Evolutionary conservation across 345 rosid genomes (phyloP), one percentile per base, ranked within the genome.

Genomic region (Cardamine chenopodiifolia): DNA sequence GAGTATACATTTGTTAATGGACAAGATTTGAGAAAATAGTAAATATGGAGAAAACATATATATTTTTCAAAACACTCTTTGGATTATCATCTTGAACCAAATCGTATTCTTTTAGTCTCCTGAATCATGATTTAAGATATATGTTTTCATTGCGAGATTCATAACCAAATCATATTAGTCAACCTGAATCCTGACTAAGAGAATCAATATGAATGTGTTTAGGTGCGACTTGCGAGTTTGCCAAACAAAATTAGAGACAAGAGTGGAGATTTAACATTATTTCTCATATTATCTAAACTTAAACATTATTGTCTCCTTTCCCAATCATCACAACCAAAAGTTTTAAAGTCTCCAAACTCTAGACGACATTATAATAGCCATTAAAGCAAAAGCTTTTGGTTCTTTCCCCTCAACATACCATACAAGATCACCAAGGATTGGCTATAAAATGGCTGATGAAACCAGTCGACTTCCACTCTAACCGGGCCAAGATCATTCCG

Each of bases 291-390:
- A 58, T 70, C 39, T 18, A 45, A 6, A 10, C 8, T 32, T 29
- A 12, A 44, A 29, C 57, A 59, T 70, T 44, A 63, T 62, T 44
- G 25, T 42, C 35, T 73, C 17, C 26, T 47, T 29, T n/a, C 47
- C 19, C 22, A 29, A 54, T 45, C 40, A 17, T 66, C 39, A 65
- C 59, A 65, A 57, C 49, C 42, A 47, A 56, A 34, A 47, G 66
- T 32, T 65, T 25, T 8, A 7, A 4, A 25, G 19, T 60, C 59
- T 37, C 68, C 40, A 71, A n/a, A 60, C 50, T 66, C 58, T 14
- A 29, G 18, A 13, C 31, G 44, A 5, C n/a, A 63, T 28, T 34
- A 39, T 23, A 42, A 42, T 4, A 62, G 55, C 53, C 53, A 23
- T 8, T 53, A 4, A 35, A 40, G 49, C 64, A 40, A 68, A 55